Evolutionary conservation across 75 land plant species (phyloP), one percentile per base, ranked within the genome.

Genomic region (Pinus tabuliformis): DNA sequence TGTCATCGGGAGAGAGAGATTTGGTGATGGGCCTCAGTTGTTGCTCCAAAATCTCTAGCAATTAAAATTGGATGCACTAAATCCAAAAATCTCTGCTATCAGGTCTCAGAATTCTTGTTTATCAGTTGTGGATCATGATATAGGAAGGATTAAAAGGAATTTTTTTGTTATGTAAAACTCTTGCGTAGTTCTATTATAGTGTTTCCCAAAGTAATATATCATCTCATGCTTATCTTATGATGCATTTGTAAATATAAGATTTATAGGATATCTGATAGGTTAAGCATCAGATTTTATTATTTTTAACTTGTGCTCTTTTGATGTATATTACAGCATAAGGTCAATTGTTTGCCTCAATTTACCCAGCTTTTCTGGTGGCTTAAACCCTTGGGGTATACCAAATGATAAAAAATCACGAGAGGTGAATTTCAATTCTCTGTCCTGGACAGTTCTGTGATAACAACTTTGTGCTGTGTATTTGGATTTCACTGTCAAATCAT

Each of bases 301-400:
- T 72, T 52, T 49, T 45, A 66, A 70, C 15, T 26, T 42, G 54
- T 77, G 22, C 16, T n/a, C 1, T 8, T 8, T 8, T 49, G 54
- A 12, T 72, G 36, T 36, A 42, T 52, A 74, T 77, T 84, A 64
- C 97, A 95, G 98, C 75, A 91, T 95, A 59, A 87, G 94, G 75
- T 89, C 98, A 12, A 88, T 95, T 52, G 86, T 95, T 61, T 86
- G 93, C 82, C 88, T 95, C 3, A 95, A 95, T 78, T 85, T 95
- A 75, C 96, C 98, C 5, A 95, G 98, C 83, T 95, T 95, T 73
- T 93, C 96, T 71, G 98, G 98, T 36, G 98, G 98, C 18, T 72
- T 95, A 3, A 83, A 95, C 86, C 97, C 97, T 57, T 93, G 98
- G 98, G 98, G 98, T 71, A 82, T 68, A 56, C 97, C 98, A 70